Conservation (phyloP, 2,329 filamentous ascomycete species). For the Calonectria fujianensis region DNA sequence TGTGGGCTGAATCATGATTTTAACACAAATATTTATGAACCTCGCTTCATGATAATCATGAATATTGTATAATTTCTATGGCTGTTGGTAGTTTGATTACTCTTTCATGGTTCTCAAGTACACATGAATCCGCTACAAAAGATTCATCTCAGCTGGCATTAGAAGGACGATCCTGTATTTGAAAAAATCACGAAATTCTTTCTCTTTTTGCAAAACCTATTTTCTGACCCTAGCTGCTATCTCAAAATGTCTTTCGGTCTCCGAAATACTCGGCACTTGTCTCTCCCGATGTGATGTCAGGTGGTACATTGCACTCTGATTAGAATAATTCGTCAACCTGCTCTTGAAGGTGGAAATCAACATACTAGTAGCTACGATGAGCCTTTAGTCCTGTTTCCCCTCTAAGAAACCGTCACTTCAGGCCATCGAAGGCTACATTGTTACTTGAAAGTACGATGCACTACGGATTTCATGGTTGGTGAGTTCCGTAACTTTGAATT, state of each 20-base stretch:
- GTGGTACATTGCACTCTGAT: neutral
- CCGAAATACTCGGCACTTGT: neutral
- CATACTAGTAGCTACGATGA: neutral
- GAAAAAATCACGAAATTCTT: neutral
- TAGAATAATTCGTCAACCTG: neutral
- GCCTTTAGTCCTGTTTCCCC: neutral
- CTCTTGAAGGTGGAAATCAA: neutral
- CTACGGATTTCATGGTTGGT: neutral
- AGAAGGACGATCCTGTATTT: too few species aligned
- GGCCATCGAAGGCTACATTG: neutral
- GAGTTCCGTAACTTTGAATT: neutral
- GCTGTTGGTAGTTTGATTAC: neutral
- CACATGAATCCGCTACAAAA: neutral
- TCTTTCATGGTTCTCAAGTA: neutral
- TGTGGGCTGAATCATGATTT: neutral
- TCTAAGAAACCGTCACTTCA: neutral
- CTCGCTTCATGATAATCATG: neutral
- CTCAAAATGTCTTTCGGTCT: neutral
- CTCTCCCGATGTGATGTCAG: neutral
- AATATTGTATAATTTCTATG: neutral
- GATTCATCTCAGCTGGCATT: neutral
- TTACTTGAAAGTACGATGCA: rapidly evolving
- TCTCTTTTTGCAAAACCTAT: neutral
- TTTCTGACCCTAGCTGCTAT: neutral
- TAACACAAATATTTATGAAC: neutral